These are phyloP conservation scores for Candida schatavii DNA, from an alignment of 805 yeast species.

Conservation along the genomic window DNA sequence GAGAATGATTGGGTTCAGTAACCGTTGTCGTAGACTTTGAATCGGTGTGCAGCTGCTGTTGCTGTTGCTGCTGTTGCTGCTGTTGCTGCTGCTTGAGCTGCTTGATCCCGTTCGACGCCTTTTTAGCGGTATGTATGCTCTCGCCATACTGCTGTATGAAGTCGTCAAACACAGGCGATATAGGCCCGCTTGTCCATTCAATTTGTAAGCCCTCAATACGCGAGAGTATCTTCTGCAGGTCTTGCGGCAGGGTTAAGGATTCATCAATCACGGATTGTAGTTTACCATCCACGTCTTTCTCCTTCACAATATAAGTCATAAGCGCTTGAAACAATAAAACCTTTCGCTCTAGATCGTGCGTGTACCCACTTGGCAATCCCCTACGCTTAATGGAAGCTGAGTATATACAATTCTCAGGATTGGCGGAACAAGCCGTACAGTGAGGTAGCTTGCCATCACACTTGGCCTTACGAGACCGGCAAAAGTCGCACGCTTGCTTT, in stretches of 20 bases:
- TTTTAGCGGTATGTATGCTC: slow-evolving; percentile 3
- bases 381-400: slow-evolving; percentile 16
- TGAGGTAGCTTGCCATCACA: slow-evolving; percentile 21
- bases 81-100: too few relatives aligned
- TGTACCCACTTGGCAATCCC: slow-evolving; percentile 22
- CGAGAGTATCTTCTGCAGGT: slow-evolving; percentile 3
- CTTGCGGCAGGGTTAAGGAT: background rate
- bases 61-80: too few relatives aligned
- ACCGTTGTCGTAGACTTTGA: too few relatives aligned
- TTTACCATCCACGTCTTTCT: slow-evolving; percentile 2
- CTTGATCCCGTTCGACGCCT: background rate
- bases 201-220: slow-evolving; percentile 4
- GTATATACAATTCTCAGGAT: slow-evolving; percentile 15
- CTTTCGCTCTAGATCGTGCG: slow-evolving; percentile 18
- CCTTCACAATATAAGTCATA: slow-evolving; percentile 6
- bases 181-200: slow-evolving; percentile 7
- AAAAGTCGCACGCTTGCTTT: slow-evolving; percentile 22
- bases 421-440: slow-evolving; percentile 17
- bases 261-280: slow-evolving; percentile 3
- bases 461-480: slow-evolving; percentile 21
- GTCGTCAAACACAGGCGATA: slow-evolving; percentile 9
- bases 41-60: too few relatives aligned
- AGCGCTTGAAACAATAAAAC: slow-evolving; percentile 15
- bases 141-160: slow-evolving; percentile 9
- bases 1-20: background rate